Evolutionary conservation across 306 rosid species (phyloP), one percentile per base, ranked within the genome.

Genomic region (Betula pendula): DNA sequence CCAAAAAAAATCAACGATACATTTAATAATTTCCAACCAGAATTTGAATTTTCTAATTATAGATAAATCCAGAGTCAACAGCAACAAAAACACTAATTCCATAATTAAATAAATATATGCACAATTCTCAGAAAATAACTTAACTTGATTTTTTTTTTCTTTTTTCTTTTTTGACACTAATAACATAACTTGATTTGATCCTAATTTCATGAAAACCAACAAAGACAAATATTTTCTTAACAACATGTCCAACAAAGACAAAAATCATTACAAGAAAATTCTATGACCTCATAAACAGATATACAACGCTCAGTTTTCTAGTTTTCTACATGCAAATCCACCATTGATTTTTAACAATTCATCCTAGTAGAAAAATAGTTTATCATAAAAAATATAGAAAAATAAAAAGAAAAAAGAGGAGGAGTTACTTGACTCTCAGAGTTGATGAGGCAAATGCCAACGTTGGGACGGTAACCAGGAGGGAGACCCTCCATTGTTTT

Each of bases 401-500:
- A 22, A 16, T 15, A 66, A 65, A 16, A 25, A 59, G 19, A 47
- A 75, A 4, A 20, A 13, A 5, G 13, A 8, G 45, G 22, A 80
- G 51, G 15, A 22, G 68, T 45, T 71, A 94, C 98, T 96, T 88
- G 92, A 74, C 85, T 85, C 62, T 92, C 87, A 3, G 87, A 85
- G 81, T 92, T 95, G 84, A 92, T 87, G 85, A 95, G 97, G 83
- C 98, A 95, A 79, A 95, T 95, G 55, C 98, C 98, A 55, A 95
- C 96, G 96, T 95, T 95, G 55, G 98, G 98, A 73, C 97, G 98
- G 73, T 95, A 95, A 69, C 98, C 98, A 77, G 84, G 78, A 12
- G 98, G 98, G 27, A 95, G 92, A 87, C 76, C 88, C 71, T 95
- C 97, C 98, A 95, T 94, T 81, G 80, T 6, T 77, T 55, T 94